phyloP scores from a whole-genome alignment of 2,329 filamentous ascomycete species.

The Niveomyces coronatus region DNA sequence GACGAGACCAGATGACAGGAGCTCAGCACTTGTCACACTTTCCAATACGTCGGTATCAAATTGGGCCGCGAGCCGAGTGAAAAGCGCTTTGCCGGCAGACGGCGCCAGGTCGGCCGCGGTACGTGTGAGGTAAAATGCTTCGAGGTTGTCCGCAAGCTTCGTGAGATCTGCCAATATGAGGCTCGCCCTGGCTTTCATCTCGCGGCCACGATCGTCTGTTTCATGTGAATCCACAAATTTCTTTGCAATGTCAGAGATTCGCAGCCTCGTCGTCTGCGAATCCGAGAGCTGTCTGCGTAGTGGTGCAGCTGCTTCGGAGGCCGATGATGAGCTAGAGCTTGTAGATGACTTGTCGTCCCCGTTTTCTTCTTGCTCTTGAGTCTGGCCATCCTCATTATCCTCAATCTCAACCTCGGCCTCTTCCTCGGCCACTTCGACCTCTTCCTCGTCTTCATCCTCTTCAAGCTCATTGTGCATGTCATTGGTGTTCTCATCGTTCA shows the following conservation, averaged over 20 bases:
- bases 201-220: constrained; percentile 57
- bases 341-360: constrained; percentile 53
- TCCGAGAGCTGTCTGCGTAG: constrained; percentile 37
- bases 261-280: constrained; percentile 45
- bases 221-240: constrained; percentile 80
- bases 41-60: constrained; percentile 85
- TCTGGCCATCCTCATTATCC: constrained; percentile 44
- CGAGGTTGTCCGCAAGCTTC: constrained; percentile 59
- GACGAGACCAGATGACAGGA: constrained; percentile 84
- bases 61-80: constrained; percentile 65
- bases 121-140: constrained; percentile 54
- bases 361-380: constrained; percentile 30
- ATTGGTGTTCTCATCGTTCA: constrained; percentile 24
- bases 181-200: constrained; percentile 68
- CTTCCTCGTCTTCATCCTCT: constrained; percentile 15
- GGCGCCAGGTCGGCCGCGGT: constrained; percentile 34
- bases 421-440: constrained; percentile 18
- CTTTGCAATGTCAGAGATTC: constrained; percentile 68
- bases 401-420: constrained; percentile 36
- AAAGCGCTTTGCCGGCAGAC: constrained; percentile 53
- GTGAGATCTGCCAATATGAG: constrained; percentile 67
- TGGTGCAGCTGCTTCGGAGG: constrained; percentile 47
- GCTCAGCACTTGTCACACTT: constrained; percentile 89
- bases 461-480: too few species aligned
- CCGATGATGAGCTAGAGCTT: constrained; percentile 59